Percentiles rank a stretch among this genome's conserved stretches.
Evolutionary conservation across 2,329 filamentous ascomycete species (phyloP).

Genomic region (Aspergillus novofumigatus): DNA sequence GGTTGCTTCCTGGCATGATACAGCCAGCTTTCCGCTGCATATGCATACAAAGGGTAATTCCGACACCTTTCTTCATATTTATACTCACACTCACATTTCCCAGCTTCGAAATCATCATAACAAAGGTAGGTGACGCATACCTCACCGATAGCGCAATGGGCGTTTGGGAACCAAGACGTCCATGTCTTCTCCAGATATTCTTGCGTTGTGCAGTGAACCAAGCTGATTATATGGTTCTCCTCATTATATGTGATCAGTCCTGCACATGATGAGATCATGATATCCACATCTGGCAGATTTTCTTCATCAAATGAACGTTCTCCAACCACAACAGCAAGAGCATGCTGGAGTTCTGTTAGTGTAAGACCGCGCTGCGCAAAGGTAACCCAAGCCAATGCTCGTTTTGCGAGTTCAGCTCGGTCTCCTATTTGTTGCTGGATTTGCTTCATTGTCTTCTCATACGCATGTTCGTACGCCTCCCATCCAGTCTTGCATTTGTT

Average conservation of each 20-base stretch:
- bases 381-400: conserved; percentile 9
- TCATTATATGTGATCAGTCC: conserved; percentile 21
- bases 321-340: conserved; percentile 16
- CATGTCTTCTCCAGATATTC: conserved; percentile 43
- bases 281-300: conserved; percentile 17
- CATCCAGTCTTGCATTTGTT: conserved; percentile 24
- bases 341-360: conserved; percentile 10
- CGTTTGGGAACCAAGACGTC: conserved; percentile 15
- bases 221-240: conserved; percentile 14
- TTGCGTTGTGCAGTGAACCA: conserved; percentile 46
- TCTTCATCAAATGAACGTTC: conserved; percentile 21
- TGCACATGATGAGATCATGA: conserved; percentile 19
- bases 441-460: background rate
- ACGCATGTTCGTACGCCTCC: conserved; percentile 10
- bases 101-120: background rate
- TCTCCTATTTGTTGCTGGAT: conserved; percentile 3
- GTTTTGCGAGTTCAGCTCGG: background rate
- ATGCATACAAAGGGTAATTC: conserved; percentile 21
- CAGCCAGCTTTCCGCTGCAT: conserved; percentile 24
- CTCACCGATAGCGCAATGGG: background rate
- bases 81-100: background rate
- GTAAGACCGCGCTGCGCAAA: conserved; percentile 6
- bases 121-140: background rate
- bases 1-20: conserved; percentile 14
- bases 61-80: conserved; percentile 15